Conservation (phyloP, 441 rosid species). For the Bocquillonia castaneifolia region DNA sequence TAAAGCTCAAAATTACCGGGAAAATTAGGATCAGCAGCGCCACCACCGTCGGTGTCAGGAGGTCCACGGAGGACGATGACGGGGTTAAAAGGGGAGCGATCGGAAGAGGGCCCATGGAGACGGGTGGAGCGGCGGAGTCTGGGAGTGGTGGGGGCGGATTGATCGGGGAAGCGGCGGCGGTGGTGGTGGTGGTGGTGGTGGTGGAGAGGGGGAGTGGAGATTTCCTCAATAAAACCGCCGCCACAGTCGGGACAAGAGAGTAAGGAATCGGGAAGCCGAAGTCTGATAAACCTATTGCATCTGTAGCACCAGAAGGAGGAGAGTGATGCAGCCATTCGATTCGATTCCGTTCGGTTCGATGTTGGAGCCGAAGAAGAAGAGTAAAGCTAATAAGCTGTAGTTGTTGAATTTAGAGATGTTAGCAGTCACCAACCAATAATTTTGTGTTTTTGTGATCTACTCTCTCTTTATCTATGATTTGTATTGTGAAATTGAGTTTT, state of each 20-base stretch:
- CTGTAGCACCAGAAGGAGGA: slow-evolving; percentile 55
- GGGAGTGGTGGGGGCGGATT: slow-evolving; percentile 14
- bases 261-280: slow-evolving; percentile 18
- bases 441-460: too few species aligned
- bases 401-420: background rate
- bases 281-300: slow-evolving; percentile 37
- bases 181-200: slow-evolving; percentile 22
- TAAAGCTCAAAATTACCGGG: slow-evolving; percentile 43
- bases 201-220: slow-evolving; percentile 18
- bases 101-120: slow-evolving; percentile 39
- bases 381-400: too few species aligned
- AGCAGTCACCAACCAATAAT: background rate
- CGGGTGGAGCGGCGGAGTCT: slow-evolving; percentile 29
- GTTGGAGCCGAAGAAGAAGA: too few species aligned
- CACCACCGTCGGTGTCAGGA: slow-evolving; percentile 21
- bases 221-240: slow-evolving; percentile 46
- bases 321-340: slow-evolving; percentile 30
- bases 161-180: slow-evolving; percentile 24
- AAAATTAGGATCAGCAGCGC: slow-evolving; percentile 22
- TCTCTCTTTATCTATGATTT: too few species aligned
- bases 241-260: slow-evolving; percentile 46
- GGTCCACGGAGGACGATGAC: slow-evolving; percentile 52
- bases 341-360: too few species aligned
- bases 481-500: too few species aligned
- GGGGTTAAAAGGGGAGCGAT: slow-evolving; percentile 53